Conservation (phyloP, 495 filamentous ascomycete genomes). For the Acidiella bohemica region DNA sequence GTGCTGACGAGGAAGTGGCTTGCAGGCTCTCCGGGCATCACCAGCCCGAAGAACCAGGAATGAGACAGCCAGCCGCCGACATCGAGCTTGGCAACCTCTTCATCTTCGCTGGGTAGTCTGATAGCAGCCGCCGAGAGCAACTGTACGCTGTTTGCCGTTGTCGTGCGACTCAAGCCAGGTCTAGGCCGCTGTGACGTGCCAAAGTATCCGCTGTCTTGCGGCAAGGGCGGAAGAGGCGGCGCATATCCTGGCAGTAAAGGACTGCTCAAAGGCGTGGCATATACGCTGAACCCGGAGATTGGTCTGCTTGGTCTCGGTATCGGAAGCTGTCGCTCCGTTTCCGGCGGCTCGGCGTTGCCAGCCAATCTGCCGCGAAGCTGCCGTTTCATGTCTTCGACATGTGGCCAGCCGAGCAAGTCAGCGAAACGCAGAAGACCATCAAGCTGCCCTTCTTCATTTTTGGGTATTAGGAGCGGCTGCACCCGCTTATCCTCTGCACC, state of each 20-base stretch:
- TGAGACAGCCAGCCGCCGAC: conserved; percentile 65
- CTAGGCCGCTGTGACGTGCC: not conserved
- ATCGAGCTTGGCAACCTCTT: conserved; percentile 24
- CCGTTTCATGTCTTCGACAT: conserved; percentile 29
- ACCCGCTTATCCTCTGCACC: not conserved
- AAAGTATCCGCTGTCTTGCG: not conserved
- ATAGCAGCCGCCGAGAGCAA: conserved; percentile 4
- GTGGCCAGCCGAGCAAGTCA: conserved; percentile 39
- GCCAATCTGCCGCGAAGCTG: conserved; percentile 40
- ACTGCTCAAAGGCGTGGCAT: conserved; percentile 25
- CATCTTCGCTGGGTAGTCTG: not conserved
- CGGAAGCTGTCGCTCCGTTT: conserved; percentile 17
- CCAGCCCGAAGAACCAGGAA: conserved; percentile 63
- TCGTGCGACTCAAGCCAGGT: conserved; percentile 12
- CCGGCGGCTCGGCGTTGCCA: conserved; percentile 23
- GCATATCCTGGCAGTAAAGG: conserved; percentile 10
- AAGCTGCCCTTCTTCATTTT: conserved; percentile 33
- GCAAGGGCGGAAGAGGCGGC: not conserved
- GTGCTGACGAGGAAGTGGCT: conserved; percentile 68
- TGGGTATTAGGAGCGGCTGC: conserved; percentile 8
- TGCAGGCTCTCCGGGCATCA: conserved; percentile 61
- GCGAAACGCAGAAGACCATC: conserved; percentile 40
- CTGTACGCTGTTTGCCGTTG: conserved; percentile 12
- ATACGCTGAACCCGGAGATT: conserved; percentile 21
- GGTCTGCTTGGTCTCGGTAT: conserved; percentile 24